Evolutionary conservation across 1,284 basidiomycete genomes (phyloP), one percentile per base, ranked within the genome.

Genomic region (Singerocomus inundabilis): DNA sequence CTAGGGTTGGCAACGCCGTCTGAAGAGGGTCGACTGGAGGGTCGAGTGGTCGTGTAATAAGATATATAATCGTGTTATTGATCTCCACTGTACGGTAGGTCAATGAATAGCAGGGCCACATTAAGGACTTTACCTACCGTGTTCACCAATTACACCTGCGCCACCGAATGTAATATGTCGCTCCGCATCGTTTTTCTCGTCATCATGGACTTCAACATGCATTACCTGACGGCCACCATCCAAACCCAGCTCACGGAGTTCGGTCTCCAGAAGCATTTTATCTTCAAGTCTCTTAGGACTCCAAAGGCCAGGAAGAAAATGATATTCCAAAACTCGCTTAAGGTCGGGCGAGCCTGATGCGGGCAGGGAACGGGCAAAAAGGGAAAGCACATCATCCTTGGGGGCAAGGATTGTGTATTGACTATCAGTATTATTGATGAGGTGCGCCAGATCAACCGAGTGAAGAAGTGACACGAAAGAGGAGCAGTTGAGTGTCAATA

Each of bases 391-490:
- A 51, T 97, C 92, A 68, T 98, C 93, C 34, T 80, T 78, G 0
- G 93, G 93, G 0, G 94, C 96, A 31, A 99, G 81, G 48, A 95
- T 88, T 0, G 93, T 94, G 68, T 88, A 82, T 51, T 80, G 68
- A 5, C 78, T 65, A 24, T 87, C 78, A 12, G 84, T 85, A 60
- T 88, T 78, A 56, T 96, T 92, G 61, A 98, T 82, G 56, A 93
- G 81, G 34, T 78, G 69, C 0, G 81, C 84, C 40, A 98, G 79
- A 53, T 89, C 77, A 40, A 90, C 89, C 5, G 90, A 87, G 55
- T 91, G 91, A 33, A 98, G 74, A 29, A 97, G 75, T 3, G 87
- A 87, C 41, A 99, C 92, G 66, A 99, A 98, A 28, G 81, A 79
- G 1, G 90, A 91, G 65, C 94, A 97, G 62, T 98, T 93, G 52